These are phyloP conservation scores for Berberis vulgaris DNA, from an alignment of 164 flowering plant genomes.

Conservation along the genomic window DNA sequence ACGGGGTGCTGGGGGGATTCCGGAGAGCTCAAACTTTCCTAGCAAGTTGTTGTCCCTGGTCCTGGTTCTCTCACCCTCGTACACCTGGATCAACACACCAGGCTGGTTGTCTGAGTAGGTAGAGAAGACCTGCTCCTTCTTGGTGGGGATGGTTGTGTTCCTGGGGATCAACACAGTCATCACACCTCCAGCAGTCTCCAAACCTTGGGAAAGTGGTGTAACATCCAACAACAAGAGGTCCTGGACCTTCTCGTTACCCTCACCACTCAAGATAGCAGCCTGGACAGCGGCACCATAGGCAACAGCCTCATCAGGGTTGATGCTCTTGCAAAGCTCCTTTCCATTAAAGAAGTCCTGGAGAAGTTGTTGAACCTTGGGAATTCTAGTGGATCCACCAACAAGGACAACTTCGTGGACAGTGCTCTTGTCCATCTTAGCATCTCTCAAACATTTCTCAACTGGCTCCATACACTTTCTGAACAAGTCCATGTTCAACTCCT, in stretches of 20 bases:
- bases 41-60: too few species aligned
- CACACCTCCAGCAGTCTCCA: slow-evolving; percentile 27
- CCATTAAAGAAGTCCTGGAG: slow-evolving; percentile 32
- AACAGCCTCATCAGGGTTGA: slow-evolving; percentile 38
- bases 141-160: too few species aligned
- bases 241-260: too few species aligned
- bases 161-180: slow-evolving; percentile 2
- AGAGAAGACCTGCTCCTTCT: slow-evolving; percentile 12
- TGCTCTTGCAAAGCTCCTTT: slow-evolving; percentile 23
- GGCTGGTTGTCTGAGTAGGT: slow-evolving; percentile 38
- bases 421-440: slow-evolving; percentile 24
- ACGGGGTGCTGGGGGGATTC: too few species aligned
- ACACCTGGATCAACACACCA: slow-evolving; percentile 30
- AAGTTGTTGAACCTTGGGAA: slow-evolving; percentile 36
- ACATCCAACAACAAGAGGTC: too few species aligned
- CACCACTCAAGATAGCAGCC: slow-evolving; percentile 10
- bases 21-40: too few species aligned
- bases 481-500: slow-evolving; percentile 32
- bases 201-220: slow-evolving; percentile 6
- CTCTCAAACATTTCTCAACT: slow-evolving; percentile 19
- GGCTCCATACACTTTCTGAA: slow-evolving; percentile 34
- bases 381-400: slow-evolving; percentile 46
- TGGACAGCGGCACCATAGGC: slow-evolving; percentile 48
- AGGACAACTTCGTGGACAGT: slow-evolving; percentile 34
- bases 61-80: slow-evolving; percentile 33